phyloP scores from a whole-genome alignment of 192 early-diverging fungal genomes.

The Lobosporangium transversale region DNA sequence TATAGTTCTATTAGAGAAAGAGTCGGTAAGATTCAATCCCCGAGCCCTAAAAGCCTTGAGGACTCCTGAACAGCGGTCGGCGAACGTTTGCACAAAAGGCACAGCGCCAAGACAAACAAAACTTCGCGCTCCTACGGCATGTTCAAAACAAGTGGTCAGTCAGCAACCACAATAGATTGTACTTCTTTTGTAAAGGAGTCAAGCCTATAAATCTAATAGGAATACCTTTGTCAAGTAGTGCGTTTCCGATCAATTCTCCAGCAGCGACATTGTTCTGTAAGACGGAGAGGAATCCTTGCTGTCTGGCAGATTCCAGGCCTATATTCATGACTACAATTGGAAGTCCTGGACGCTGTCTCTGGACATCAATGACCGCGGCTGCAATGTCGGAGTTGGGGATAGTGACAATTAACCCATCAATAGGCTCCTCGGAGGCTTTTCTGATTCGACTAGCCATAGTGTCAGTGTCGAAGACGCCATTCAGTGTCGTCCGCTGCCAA shows the following conservation, averaged over 20 bases:
- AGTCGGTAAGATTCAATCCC: not conserved
- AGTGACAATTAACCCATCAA: slow-evolving; percentile 32
- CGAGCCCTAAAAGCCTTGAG: slow-evolving; percentile 16
- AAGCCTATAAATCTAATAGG: too few species aligned
- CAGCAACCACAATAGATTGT: too few species aligned
- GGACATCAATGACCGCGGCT: slow-evolving; percentile 17
- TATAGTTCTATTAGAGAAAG: slow-evolving; percentile 10
- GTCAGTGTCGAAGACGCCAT: not conserved
- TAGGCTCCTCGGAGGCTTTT: not conserved
- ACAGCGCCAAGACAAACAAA: slow-evolving; percentile 25
- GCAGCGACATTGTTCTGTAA: slow-evolving; percentile 32
- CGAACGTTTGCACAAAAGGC: slow-evolving; percentile 4
- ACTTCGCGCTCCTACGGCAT: slow-evolving; percentile 22
- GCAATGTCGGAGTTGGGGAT: slow-evolving; percentile 41
- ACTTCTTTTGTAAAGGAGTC: too few species aligned
- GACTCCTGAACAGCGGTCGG: slow-evolving; percentile 39
- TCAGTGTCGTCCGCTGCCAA: slow-evolving; percentile 19
- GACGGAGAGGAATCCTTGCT: slow-evolving; percentile 25
- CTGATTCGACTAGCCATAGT: slow-evolving; percentile 23
- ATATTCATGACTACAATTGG: slow-evolving; percentile 43
- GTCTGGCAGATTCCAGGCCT: slow-evolving; percentile 26
- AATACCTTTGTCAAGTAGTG: slow-evolving; percentile 31
- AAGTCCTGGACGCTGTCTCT: slow-evolving; percentile 7
- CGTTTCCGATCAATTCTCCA: slow-evolving; percentile 33
- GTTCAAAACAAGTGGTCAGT: not conserved